Base-by-base conservation (phyloP, 1,284 basidiomycete genomes). In the Tilletia caries region DNA sequence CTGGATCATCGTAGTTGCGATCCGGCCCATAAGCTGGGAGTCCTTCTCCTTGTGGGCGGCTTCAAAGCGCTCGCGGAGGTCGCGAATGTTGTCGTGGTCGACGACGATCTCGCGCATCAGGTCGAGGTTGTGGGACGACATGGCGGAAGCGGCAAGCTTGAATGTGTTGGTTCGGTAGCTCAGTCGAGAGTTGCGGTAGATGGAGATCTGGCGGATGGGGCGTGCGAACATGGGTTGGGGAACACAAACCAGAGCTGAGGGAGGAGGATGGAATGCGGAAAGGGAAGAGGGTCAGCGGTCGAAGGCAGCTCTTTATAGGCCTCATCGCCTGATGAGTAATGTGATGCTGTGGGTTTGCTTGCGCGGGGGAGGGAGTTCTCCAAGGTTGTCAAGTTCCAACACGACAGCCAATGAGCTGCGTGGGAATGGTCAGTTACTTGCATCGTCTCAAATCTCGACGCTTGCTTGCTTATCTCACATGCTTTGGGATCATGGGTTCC, bases 71-170 rank as follows among this genome's bases (percentile, higher is more conserved):
- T 67, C 43, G 18, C 66, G 33, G 3, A 78, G 73, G 34, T 78
- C 75, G 43, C 73, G 75, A 23, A 78, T 67, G 70, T 75, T 76
- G 71, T 74, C 73, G 73, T 71, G 76, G 34, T 74, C 73, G 50
- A 76, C 70, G 73, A 73, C 20, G 32, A 62, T 37, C 32, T 62
- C 29, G 29, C 33, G 58, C 29, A 32, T 12, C 13, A 62, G 58
- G 32, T 33, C 58, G 58, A 60, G 54, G 8, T 27, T 60, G 25
- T 25, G 27, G 58, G 37, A 41, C 37, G 37, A 41, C 37, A 41
- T 41, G 37, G 37, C 37, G 37, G 37, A 6, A 41, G 27, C 32
- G 58, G 58, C 29, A 62, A 29, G 18, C 58, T 33, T 62, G 58
- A 62, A 15, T 18, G 58, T 20, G 5, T 3, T 13, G 34, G 58